These are phyloP conservation scores for Fusarium foetens DNA, from an alignment of 2,329 filamentous ascomycete genomes.

Conservation along the genomic window DNA sequence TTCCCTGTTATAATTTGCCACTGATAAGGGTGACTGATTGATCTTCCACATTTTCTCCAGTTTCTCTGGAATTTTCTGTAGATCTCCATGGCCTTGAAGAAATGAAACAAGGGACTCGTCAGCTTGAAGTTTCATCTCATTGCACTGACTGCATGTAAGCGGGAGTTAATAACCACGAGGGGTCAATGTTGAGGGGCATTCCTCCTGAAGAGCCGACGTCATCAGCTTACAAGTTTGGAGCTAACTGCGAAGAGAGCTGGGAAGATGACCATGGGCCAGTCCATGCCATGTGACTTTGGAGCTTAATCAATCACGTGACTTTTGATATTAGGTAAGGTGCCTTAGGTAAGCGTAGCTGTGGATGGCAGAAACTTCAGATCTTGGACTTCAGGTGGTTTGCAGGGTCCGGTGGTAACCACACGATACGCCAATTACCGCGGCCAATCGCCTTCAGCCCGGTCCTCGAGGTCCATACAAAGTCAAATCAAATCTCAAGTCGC, in stretches of 20 bases:
- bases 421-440: conserved; percentile 40
- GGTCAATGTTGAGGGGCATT: conserved; percentile 32
- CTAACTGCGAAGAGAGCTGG: neutral
- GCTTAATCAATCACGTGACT: neutral
- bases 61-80: conserved; percentile 24
- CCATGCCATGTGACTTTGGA: conserved; percentile 8
- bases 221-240: conserved; percentile 27
- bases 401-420: conserved; percentile 31
- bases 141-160: neutral
- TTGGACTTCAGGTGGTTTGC: conserved; percentile 28
- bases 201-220: conserved; percentile 30
- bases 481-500: neutral
- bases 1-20: conserved; percentile 38
- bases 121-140: conserved; percentile 32
- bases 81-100: conserved; percentile 31
- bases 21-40: conserved; percentile 30
- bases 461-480: conserved; percentile 23
- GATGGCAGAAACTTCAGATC: conserved; percentile 44
- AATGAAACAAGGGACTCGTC: conserved; percentile 45
- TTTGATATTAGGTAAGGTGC: rapidly evolving
- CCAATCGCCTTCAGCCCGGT: conserved; percentile 38
- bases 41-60: conserved; percentile 18
- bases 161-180: conserved; percentile 33
- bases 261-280: neutral
- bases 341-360: conserved; percentile 32